Conservation (phyloP, 2,329 filamentous ascomycete genomes). For the Fusarium zealandicum region DNA sequence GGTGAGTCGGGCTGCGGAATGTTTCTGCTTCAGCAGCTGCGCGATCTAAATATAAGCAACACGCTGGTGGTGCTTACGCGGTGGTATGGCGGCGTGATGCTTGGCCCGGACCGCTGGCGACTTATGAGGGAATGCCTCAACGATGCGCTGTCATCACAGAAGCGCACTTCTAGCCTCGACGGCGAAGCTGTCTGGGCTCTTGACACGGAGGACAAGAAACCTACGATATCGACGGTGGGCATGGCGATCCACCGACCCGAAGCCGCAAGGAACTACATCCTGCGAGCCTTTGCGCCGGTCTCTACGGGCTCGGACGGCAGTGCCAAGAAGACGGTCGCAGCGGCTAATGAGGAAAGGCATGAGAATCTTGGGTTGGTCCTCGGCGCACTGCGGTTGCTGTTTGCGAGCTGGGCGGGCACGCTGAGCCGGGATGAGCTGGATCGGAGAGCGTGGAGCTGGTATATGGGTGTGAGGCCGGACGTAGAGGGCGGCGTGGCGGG, state of each 20-base stretch:
- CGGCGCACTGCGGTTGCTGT: conserved; percentile 74
- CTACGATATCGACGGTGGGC: conserved; percentile 51
- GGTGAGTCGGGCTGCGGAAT: conserved; percentile 67
- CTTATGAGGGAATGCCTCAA: conserved; percentile 66
- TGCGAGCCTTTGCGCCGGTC: conserved; percentile 64
- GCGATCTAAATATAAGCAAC: conserved; percentile 58
- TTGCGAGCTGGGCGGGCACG: conserved; percentile 74
- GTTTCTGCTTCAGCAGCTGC: conserved; percentile 62
- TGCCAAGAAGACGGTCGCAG: conserved; percentile 51
- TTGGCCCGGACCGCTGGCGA: conserved; percentile 68
- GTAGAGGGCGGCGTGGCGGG: conserved; percentile 77
- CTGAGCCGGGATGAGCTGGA: conserved; percentile 73
- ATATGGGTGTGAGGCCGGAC: conserved; percentile 76
- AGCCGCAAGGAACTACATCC: conserved; percentile 65
- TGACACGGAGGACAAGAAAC: conserved; percentile 60
- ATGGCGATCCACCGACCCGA: conserved; percentile 80
- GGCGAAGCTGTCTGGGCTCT: conserved; percentile 68
- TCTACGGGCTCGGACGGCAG: conserved; percentile 41
- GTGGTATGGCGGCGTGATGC: conserved; percentile 69
- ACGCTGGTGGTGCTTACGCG: conserved; percentile 65
- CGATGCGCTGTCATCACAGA: conserved; percentile 60
- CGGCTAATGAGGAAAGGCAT: conserved; percentile 67
- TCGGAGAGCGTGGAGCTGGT: conserved; percentile 81
- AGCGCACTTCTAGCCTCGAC: conserved; percentile 46
- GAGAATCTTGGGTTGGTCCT: conserved; percentile 74